Base-by-base conservation (phyloP, 768 basidiomycete species). In the Pleurotus djamor region DNA sequence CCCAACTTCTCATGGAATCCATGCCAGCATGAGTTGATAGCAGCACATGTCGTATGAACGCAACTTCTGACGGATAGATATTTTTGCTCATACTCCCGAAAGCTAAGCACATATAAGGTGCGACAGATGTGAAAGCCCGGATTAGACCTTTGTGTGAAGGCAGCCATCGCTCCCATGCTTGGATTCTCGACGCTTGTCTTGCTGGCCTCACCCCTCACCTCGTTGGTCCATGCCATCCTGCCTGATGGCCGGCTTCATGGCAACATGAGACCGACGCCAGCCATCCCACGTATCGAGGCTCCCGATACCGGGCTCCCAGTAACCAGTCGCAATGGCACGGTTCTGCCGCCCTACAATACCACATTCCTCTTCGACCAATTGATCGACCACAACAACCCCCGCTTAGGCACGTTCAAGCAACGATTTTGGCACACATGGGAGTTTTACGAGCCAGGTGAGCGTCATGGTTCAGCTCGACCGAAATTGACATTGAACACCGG, bases 381-480 rank as follows among this genome's bases (percentile, higher is more conserved):
- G 60, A 79, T 87, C 37, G 81, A 83, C 69, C 81, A 83, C 66
- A 77, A 73, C 61, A 75, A 77, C 33, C 83, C 86, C n/a, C 72
- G 76, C 32, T 72, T 83, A 17, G 89, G 89, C 16, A 91, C 88
- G n/a, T 92, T 92, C 72, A 76, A 84, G 67, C 89, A 91, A 71
- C 81, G 89, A 37, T 91, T 80, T 70, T 91, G 87, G 87, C 77
- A 83, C 60, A 83, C 83, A 34, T 87, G 77, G 69, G 85, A 90
- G 68, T 88, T 77, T 64, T 90, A 90, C 63, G 74, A 86, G 68
- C 60, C 71, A 41, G 81, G 83, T 81, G 58, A 37, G 68, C 33
- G 41, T 14, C 13, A 1, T 33, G 4, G 16, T 37, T 60, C 37
- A 17, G 17, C 37, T 7, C 52, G 48, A 28, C 1, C 21, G 21